Evolutionary conservation across 495 filamentous ascomycete genomes (phyloP).

Genomic region (Neurospora sublineolata): DNA sequence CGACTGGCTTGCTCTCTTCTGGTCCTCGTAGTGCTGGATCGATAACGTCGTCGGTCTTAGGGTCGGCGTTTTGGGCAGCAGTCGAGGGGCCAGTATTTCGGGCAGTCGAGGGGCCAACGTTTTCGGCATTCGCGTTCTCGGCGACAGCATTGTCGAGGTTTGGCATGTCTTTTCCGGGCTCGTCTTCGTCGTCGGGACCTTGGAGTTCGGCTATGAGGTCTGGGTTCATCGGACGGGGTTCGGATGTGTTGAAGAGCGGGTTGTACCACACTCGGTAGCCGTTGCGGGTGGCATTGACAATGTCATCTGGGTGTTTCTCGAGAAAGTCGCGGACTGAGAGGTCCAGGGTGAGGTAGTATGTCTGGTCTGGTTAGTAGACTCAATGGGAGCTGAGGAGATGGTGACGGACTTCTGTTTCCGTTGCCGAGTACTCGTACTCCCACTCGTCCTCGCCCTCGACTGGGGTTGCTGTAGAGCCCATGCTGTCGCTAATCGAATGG

Average conservation of each 20-base stretch:
- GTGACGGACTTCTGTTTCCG: constrained; percentile 38
- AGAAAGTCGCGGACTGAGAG: constrained; percentile 40
- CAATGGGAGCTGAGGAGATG: too few relatives aligned
- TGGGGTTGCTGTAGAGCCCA: not conserved
- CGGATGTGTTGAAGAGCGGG: constrained; percentile 19
- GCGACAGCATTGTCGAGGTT: constrained; percentile 14
- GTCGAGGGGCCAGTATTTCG: not conserved
- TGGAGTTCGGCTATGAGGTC: constrained; percentile 18
- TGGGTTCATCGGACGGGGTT: constrained; percentile 6
- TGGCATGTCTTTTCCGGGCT: constrained; percentile 15
- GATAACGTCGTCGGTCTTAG: not conserved
- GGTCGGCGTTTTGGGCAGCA: not conserved
- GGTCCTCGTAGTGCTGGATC: constrained; percentile 8
- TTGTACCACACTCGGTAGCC: constrained; percentile 28
- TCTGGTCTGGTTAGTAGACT: constrained; percentile 19
- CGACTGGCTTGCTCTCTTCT: not conserved
- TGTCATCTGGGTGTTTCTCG: constrained; percentile 20
- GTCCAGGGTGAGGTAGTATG: constrained; percentile 45
- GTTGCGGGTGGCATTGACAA: constrained; percentile 18
- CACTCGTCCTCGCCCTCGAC: constrained; percentile 38
- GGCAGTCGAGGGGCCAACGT: not conserved
- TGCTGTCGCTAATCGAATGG: not conserved
- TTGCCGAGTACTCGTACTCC: constrained; percentile 48
- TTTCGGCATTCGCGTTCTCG: constrained; percentile 3
- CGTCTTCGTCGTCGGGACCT: constrained; percentile 20